Percentiles rank a stretch among this genome's conserved stretches.
Conservation (phyloP, 768 basidiomycete genomes). For the Tephrocybe sp. region DNA sequence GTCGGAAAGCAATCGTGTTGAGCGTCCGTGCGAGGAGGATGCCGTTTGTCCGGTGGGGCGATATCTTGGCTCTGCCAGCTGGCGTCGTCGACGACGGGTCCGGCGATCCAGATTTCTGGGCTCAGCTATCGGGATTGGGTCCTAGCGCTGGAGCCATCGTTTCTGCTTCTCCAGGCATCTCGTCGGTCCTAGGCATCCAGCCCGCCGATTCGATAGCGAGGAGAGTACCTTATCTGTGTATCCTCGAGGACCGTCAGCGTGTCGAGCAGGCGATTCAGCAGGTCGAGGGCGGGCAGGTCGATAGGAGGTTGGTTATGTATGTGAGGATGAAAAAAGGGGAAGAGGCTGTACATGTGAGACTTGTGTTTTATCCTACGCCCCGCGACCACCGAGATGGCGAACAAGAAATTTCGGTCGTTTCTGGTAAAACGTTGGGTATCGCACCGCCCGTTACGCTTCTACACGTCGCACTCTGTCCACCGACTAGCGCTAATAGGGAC, state of each 20-base stretch:
- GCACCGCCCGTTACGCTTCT: slow-evolving; percentile 35
- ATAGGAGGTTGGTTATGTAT: slow-evolving; percentile 17
- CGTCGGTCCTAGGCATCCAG: slow-evolving; percentile 67
- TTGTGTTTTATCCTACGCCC: slow-evolving; percentile 33
- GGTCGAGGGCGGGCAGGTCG: slow-evolving; percentile 19
- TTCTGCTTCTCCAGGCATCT: slow-evolving; percentile 45
- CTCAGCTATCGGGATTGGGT: slow-evolving; percentile 31
- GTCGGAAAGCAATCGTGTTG: slow-evolving; percentile 92
- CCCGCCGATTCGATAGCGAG: slow-evolving; percentile 52
- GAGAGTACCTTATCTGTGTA: neutral
- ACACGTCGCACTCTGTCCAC: slow-evolving; percentile 19
- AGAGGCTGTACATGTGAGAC: slow-evolving; percentile 19
- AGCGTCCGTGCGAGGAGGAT: slow-evolving; percentile 73
- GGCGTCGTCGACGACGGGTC: slow-evolving; percentile 40
- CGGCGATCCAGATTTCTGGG: slow-evolving; percentile 64
- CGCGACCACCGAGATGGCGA: neutral
- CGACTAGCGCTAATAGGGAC: too few relatives aligned
- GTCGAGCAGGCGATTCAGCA: slow-evolving; percentile 22
- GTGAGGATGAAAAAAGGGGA: slow-evolving; percentile 20
- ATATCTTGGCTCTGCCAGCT: slow-evolving; percentile 46
- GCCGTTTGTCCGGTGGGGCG: slow-evolving; percentile 59
- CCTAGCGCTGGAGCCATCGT: slow-evolving; percentile 45
- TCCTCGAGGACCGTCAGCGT: slow-evolving; percentile 32
- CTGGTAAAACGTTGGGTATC: slow-evolving; percentile 20
- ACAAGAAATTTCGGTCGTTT: slow-evolving; percentile 8